These are phyloP conservation scores for Ulota crispa DNA, from an alignment of 225 moss, liverwort and hornwort genomes.

Conservation along the genomic window DNA sequence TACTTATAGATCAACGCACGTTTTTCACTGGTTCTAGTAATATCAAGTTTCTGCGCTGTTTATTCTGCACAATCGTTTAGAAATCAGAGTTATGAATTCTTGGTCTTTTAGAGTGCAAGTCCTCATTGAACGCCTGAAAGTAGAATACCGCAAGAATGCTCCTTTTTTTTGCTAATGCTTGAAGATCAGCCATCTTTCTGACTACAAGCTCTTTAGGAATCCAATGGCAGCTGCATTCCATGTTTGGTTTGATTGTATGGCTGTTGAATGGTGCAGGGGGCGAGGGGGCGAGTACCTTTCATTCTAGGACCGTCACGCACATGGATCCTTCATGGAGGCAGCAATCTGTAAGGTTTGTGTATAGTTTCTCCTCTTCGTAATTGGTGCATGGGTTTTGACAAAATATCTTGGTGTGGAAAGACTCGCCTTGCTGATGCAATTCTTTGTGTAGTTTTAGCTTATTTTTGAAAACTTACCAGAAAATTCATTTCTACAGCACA, in stretches of 20 bases:
- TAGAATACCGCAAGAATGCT: background rate
- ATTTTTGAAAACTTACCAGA: background rate
- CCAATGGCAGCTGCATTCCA: background rate
- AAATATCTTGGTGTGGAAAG: background rate
- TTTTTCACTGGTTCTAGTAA: background rate
- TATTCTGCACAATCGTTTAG: background rate
- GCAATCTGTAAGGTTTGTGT: constrained; percentile 25
- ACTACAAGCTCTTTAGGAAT: background rate
- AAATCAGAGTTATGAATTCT: background rate
- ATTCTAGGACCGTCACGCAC: background rate
- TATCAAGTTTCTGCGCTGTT: background rate
- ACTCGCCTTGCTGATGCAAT: background rate
- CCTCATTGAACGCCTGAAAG: background rate
- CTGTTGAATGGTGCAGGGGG: constrained; percentile 14
- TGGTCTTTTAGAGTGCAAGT: background rate
- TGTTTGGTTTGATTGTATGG: constrained; percentile 13
- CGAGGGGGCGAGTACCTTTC: constrained; percentile 14
- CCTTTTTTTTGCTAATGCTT: background rate
- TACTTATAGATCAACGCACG: background rate
- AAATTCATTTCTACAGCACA: background rate
- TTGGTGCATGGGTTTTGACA: background rate
- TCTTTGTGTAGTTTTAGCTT: background rate
- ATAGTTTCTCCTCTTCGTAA: background rate
- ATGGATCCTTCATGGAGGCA: constrained; percentile 6
- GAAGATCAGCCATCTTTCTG: background rate